Evolutionary conservation across 345 rosid species (phyloP).

Genomic region (Fremontodendron californicum): DNA sequence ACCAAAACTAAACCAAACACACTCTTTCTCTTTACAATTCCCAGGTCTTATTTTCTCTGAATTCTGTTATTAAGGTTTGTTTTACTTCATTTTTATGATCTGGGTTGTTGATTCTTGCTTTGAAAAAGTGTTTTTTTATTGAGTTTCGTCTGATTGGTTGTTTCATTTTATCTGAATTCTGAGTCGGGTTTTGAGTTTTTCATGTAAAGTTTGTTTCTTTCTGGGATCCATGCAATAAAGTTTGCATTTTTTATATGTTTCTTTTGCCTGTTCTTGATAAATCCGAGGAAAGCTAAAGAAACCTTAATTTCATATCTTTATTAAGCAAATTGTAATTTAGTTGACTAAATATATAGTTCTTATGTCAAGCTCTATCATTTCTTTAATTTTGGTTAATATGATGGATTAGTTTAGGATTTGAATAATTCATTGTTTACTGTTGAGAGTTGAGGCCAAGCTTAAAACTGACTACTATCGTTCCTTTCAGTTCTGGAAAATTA

Average conservation of each 20-base stretch:
- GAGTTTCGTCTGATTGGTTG: neutral
- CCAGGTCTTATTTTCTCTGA: neutral
- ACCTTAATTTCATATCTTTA: neutral
- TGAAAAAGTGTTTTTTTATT: neutral
- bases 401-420: neutral
- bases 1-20: neutral
- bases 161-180: neutral
- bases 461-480: neutral
- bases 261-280: neutral
- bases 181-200: neutral
- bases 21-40: neutral
- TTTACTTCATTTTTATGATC: neutral
- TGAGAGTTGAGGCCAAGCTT: neutral
- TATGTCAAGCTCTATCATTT: neutral
- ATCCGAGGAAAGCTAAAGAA: neutral
- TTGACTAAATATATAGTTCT: neutral
- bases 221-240: conserved; percentile 1
- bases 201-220: neutral
- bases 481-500: neutral
- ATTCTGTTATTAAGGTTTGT: neutral
- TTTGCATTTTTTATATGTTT: neutral
- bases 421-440: neutral
- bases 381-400: neutral
- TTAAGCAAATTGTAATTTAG: neutral
- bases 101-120: neutral